Base-by-base conservation (phyloP, 2,329 filamentous ascomycete genomes). In the Chaetomium sp. region DNA sequence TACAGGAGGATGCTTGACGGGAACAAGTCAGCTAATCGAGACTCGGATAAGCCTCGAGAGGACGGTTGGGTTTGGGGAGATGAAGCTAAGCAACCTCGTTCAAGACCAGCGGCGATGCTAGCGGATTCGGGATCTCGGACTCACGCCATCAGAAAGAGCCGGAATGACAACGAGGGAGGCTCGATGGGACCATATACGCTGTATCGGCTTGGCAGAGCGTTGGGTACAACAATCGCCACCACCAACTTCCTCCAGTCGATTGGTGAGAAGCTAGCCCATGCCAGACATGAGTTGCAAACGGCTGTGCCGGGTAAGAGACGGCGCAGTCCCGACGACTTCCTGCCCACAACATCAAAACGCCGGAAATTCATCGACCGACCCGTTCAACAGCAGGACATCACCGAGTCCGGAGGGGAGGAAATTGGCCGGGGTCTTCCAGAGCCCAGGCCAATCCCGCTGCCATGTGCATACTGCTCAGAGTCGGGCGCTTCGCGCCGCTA, bases 401-500 rank as follows among this genome's bases (percentile, higher is more conserved):
- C 19, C 19, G 19, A 27, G 19, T 27, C 3, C 19, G 19, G 19
- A 27, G 19, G 19, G 19, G 19, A 27, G 19, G 3, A 27, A 27
- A 27, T 27, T 27, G 19, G 19, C 19, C 19, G 19, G 19, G 19
- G 19, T 27, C 19, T 27, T n/a, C n/a, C n/a, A n/a, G n/a, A n/a
- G n/a, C n/a, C n/a, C n/a, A n/a, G n/a, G 57, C 54, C 32, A 40
- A 9, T 38, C 48, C 44, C 42, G 50, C 54, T 44, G 14, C 48
- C 33, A 40, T 40, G 9, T 9, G 37, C 8, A 40, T 40, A 40
- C 8, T 12, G 37, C 8, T 9, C 8, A 40, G 37, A 40, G 9
- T 40, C 8, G 37, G 8, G 8, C 1, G 37, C 37, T 12, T 38
- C 37, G 37, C 37, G 4, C 37, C 37, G 37, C 37, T 38, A 36